Base-by-base conservation (phyloP, 805 yeast species). In the Saturnispora silvae region DNA sequence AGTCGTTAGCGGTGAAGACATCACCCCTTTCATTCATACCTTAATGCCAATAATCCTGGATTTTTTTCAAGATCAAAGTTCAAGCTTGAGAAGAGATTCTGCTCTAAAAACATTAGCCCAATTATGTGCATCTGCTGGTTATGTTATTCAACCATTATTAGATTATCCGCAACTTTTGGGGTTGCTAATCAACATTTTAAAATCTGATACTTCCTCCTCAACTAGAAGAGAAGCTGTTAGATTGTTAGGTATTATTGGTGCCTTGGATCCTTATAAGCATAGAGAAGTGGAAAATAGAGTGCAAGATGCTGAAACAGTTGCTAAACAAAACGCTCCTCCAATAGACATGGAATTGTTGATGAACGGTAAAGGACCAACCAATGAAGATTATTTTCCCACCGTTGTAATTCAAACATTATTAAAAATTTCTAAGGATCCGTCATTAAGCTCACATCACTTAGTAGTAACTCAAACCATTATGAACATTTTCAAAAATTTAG, bases 191-290 rank as follows among this genome's bases (percentile, higher is more conserved):
- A 78, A 77, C 37, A 85, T 92, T 28, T 61, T 92, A 38, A 82
- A 82, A 45, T 75, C 86, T 41, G 96, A 89, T 50, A 72, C 75
- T 9, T 74, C 94, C 0, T 71, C 79, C 3, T 61, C 71, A 4
- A 77, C 84, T 6, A 74, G 92, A 50, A 65, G 95, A 40, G 97
- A 92, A 54, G 81, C 96, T 0, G 95, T 92, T 1, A 70, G 89
- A 45, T 60, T 92, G 18, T 64, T 92, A 40, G 99, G 99, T 52
- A 86, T 87, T 24, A 63, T 92, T 29, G 99, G 99, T 45, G 98
- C 98, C 0, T 63, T 92, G 33, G 98, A 92, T 58, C 99, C 99
- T 1, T 92, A 89, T 54, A 87, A 84, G 52, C 94, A 86, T 48
- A 75, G 95, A 39, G 95, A 85, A 48, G 83, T 87, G 8, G 97